Evolutionary conservation across 2,329 filamentous ascomycete genomes (phyloP), one percentile per base, ranked within the genome.

Genomic region (Sporothrix schenckii): DNA sequence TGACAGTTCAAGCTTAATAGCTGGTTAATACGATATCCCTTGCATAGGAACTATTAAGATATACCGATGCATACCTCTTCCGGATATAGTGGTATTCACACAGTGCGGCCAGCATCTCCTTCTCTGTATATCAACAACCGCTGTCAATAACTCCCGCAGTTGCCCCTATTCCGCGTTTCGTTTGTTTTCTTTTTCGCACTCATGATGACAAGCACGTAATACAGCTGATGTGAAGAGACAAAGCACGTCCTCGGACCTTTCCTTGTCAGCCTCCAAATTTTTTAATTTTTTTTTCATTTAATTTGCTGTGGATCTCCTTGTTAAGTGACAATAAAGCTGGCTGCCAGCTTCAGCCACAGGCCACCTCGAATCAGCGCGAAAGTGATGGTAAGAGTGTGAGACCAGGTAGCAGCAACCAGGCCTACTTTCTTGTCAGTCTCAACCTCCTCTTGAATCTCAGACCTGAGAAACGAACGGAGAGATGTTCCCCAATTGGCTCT

Each of bases 11-110:
- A 56, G 19, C 6, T 56, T 10, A 44, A 47, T 41, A 47, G 27
- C 58, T 13, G 58, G 21, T 24, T 63, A 63, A 47, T 47, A n/a
- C 14, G 39, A 63, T 63, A 27, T 63, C 58, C 58, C 58, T 63
- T 47, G 47, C 39, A 47, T 61, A 14, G n/a, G 39, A 44, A 21
- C 39, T 44, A 24, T 21, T 27, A 24, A 47, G 58, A 63, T 61
- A 47, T 27, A 44, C n/a, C n/a, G 39, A 61, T 39, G 58, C 58
- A 63, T 5, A 39, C 39, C 44, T 63, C 58, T 63, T 19, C 58
- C 13, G 58, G 56, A 61, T 63, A 47, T 16, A 19, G 16, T 27
- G 56, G 39, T 16, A 19, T 16, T 24, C 21, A 27, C 39, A 63
- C 58, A 63, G 39, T 63, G 58, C 39, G 56, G 34, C 19, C 56